Conservation (phyloP, 1,284 basidiomycete genomes). For the Tranzscheliella williamsii region DNA sequence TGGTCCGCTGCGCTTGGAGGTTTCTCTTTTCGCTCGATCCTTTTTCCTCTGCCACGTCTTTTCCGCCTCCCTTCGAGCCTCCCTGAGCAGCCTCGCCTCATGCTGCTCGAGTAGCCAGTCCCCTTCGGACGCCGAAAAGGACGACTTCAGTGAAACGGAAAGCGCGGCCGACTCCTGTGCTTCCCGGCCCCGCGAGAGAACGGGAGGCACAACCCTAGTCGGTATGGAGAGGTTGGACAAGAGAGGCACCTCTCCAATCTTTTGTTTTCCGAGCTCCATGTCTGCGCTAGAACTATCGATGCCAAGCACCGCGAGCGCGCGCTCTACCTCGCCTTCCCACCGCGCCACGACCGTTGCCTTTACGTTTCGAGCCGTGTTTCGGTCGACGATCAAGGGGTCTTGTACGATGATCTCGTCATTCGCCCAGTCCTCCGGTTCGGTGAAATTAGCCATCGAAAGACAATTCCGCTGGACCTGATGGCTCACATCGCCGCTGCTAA, state of each 20-base stretch:
- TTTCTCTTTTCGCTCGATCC: too few species aligned
- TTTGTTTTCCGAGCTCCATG: background rate
- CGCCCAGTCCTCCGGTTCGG: conserved; percentile 47
- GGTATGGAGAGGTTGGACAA: conserved; percentile 21
- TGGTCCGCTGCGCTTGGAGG: too few species aligned
- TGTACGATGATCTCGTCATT: conserved; percentile 56
- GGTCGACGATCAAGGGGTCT: conserved; percentile 61
- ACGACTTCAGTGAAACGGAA: background rate
- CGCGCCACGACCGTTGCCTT: conserved; percentile 8
- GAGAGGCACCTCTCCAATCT: conserved; percentile 6
- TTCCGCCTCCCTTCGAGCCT: conserved; percentile 11
- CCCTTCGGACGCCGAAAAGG: background rate
- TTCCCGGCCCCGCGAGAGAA: background rate
- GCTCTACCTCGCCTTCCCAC: conserved; percentile 16
- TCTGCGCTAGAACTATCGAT: background rate
- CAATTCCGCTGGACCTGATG: too few species aligned
- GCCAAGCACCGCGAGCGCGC: conserved; percentile 8
- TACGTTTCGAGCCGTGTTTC: conserved; percentile 59
- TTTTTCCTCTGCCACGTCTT: background rate
- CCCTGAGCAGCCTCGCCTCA: conserved; percentile 3
- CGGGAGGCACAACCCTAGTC: conserved; percentile 1
- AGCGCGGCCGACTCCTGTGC: background rate
- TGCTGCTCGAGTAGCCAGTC: conserved; percentile 8
- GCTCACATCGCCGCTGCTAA: background rate
- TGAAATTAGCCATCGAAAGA: conserved; percentile 24